Base-by-base conservation (phyloP, 176 grass and related monocot genomes). In the Musa troglodytarum region DNA sequence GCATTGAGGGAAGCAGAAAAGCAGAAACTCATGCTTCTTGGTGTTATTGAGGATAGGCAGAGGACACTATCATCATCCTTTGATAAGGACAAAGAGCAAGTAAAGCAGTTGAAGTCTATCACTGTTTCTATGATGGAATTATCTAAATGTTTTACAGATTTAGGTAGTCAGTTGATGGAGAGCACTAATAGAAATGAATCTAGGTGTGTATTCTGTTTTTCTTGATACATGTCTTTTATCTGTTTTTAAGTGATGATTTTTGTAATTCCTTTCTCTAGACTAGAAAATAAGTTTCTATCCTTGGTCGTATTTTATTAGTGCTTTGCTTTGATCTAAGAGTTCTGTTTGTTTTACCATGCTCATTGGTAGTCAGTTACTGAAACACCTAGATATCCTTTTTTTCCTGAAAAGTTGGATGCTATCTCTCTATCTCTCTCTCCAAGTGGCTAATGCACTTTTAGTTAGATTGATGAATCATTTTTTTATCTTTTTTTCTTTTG, bases 1-100 rank as follows among this genome's bases (percentile, higher is more conserved):
- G 78, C 79, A 57, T 78, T 92, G 71, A 77, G 87, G 64, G 74
- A 92, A 87, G 65, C 74, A 22, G 82, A 87, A 78, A 72, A 87
- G 59, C 82, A 93, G 63, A 90, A 86, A 17, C 67, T 78, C 43
- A 82, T 85, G 54, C 82, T 97, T 65, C 74, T 84, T 1, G 78
- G 26, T 24, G 90, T 72, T 59, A 83, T 88, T 24, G 25, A 68
- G 34, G 84, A 91, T 63, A 93, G 88, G 77, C 81, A 89, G 70
- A 93, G 52, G 61, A 56, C 73, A 77, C 13, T 81, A 54, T 54
- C 58, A 24, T 72, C 78, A 50, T 80, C 49, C 16, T 71, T 77
- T 14, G 25, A 58, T 1, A 78, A 76, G 74, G 80, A 78, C 14
- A 75, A 12, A 19, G 80, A 83, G 20, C 74, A 80, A 21, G 52